phyloP scores from a whole-genome alignment of 345 rosid species.

The Diplotaxis tenuifolia region DNA sequence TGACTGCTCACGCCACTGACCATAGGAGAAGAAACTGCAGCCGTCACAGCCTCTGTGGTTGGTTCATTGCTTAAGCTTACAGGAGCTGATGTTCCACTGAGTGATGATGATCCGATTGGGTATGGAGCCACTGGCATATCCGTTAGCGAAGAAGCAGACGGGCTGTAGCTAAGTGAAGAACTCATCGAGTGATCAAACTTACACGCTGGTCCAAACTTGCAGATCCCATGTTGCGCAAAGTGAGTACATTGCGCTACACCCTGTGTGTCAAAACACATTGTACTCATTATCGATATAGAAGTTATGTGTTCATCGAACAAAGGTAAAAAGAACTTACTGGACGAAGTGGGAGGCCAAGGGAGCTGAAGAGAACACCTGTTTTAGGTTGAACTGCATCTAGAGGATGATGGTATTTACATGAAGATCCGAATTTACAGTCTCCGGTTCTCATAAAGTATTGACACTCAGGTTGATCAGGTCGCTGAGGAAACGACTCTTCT shows the following conservation, averaged over 20 bases:
- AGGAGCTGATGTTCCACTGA: slow-evolving; percentile 44
- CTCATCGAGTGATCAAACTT: slow-evolving; percentile 85
- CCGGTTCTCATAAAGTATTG: slow-evolving; percentile 87
- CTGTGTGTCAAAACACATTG: slow-evolving; percentile 37
- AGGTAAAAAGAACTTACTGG: slow-evolving; percentile 56
- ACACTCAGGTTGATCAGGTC: slow-evolving; percentile 91
- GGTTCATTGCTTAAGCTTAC: slow-evolving; percentile 54
- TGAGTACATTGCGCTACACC: slow-evolving; percentile 71
- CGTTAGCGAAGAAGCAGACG: slow-evolving; percentile 83
- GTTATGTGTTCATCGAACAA: not conserved
- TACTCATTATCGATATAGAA: not conserved
- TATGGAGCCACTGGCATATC: slow-evolving; percentile 93
- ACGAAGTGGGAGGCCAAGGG: slow-evolving; percentile 83
- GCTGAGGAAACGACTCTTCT: slow-evolving; percentile 71
- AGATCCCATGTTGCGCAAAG: slow-evolving; percentile 60
- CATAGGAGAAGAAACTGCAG: slow-evolving; percentile 25
- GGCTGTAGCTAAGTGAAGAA: slow-evolving; percentile 65
- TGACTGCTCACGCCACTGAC: slow-evolving; percentile 34
- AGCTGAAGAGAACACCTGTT: slow-evolving; percentile 56
- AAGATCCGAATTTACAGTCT: slow-evolving; percentile 87
- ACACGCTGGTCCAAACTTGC: slow-evolving; percentile 78
- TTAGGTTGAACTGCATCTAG: slow-evolving; percentile 52
- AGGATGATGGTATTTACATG: slow-evolving; percentile 93
- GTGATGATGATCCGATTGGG: slow-evolving; percentile 67
- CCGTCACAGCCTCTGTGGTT: slow-evolving; percentile 46